Conservation (phyloP, 2,329 filamentous ascomycete genomes). For the Lachnellula suecica region DNA sequence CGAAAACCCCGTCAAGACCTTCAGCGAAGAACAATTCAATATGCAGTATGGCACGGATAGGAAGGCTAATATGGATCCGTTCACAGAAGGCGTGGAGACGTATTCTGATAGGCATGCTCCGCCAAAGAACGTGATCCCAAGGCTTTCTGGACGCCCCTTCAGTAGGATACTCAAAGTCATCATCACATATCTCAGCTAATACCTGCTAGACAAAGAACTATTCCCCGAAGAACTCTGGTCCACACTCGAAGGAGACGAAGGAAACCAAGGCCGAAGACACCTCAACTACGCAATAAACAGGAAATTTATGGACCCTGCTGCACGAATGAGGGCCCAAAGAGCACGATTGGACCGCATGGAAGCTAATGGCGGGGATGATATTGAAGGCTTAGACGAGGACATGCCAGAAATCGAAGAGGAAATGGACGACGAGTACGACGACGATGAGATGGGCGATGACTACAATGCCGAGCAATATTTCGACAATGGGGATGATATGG, state of each 20-base stretch:
- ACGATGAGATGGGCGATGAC: constrained; percentile 59
- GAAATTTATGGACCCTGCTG: constrained; percentile 16
- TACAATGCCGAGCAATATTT: constrained; percentile 67
- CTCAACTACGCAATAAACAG: not conserved
- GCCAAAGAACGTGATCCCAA: constrained; percentile 53
- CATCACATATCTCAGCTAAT: constrained; percentile 9
- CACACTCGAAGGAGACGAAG: constrained; percentile 43
- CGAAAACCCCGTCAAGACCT: constrained; percentile 40
- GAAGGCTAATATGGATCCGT: constrained; percentile 55
- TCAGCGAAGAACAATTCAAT: constrained; percentile 39
- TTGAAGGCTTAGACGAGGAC: constrained; percentile 35
- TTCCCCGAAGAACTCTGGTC: constrained; percentile 59
- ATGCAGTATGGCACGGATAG: constrained; percentile 28
- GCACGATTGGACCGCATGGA: constrained; percentile 25
- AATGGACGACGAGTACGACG: constrained; percentile 57
- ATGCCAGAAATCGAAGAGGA: constrained; percentile 38
- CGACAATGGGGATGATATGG: constrained; percentile 55
- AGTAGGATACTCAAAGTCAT: constrained; percentile 37
- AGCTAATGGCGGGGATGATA: constrained; percentile 31
- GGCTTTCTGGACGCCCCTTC: constrained; percentile 52
- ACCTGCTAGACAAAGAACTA: constrained; percentile 47
- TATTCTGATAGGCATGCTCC: constrained; percentile 58
- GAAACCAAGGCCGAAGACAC: constrained; percentile 14
- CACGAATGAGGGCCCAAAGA: constrained; percentile 32
- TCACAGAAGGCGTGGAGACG: constrained; percentile 56